Conservation (phyloP, 2,329 filamentous ascomycete genomes). For the Fusarium phyllophilum region DNA sequence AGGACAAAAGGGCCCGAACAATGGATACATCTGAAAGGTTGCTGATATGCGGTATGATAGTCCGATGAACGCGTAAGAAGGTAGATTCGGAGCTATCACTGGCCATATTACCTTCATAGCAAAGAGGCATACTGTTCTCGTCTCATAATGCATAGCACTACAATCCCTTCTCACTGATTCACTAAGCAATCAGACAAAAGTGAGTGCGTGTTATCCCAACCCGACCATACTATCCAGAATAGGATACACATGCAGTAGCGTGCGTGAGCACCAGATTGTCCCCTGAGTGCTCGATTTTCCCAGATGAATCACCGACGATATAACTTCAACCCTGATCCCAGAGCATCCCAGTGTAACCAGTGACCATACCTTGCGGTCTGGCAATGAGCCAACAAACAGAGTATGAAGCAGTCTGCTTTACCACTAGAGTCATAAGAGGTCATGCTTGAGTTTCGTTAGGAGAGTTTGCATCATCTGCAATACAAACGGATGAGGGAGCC, state of each 20-base stretch:
- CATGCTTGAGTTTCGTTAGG: not conserved
- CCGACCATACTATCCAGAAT: not conserved
- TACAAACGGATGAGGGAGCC: not conserved
- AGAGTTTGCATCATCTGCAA: not conserved
- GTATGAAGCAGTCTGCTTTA: not conserved
- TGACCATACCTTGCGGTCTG: not conserved
- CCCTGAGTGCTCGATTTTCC: not conserved
- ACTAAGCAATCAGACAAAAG: not conserved
- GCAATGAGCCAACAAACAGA: not conserved
- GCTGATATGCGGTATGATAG: not conserved
- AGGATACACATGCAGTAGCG: not conserved
- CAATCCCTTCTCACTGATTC: not conserved
- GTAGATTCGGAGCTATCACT: no score
- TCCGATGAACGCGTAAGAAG: not conserved
- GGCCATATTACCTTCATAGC: not conserved
- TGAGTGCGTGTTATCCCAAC: not conserved
- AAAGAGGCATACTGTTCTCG: not conserved
- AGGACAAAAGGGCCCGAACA: no score
- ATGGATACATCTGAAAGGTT: no score
- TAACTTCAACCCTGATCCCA: conserved; percentile 1
- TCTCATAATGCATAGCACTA: not conserved
- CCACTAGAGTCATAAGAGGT: not conserved
- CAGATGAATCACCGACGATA: not conserved
- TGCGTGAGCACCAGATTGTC: not conserved
- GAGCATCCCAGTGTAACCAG: conserved; percentile 6